A percentile compares a stretch with the other conserved stretches of the same genome.
phyloP scores from a whole-genome alignment of 306 rosid species.

The Chamaecrista fasciculata region DNA sequence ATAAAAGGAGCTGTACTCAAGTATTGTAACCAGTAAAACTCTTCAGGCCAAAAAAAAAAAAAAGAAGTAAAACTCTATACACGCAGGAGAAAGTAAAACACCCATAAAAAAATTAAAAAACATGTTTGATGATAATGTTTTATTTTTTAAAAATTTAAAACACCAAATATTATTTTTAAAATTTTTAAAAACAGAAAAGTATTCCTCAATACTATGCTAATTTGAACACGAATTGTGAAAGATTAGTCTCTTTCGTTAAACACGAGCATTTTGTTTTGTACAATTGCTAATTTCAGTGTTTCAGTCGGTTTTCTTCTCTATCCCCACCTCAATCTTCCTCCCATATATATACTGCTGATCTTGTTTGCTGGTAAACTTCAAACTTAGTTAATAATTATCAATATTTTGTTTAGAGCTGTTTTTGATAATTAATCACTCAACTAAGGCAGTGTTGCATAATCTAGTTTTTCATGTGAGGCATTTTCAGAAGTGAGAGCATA shows the following conservation, averaged over 20 bases:
- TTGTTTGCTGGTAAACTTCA: background rate
- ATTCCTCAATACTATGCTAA: too few relatives aligned
- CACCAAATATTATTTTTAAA: too few relatives aligned
- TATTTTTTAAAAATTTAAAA: too few relatives aligned
- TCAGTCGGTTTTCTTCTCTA: slow-evolving; percentile 1
- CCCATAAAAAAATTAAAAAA: too few relatives aligned
- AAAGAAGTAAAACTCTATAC: too few relatives aligned
- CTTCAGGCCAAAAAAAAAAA: too few relatives aligned
- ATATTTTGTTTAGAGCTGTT: background rate
- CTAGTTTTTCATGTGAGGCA: slow-evolving; percentile 25
- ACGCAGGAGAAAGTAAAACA: too few relatives aligned
- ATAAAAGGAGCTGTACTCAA: background rate
- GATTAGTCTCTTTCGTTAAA: too few relatives aligned
- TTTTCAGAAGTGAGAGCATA: slow-evolving; percentile 17
- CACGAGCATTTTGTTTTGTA: background rate
- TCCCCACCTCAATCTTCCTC: background rate
- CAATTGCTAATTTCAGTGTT: background rate
- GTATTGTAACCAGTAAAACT: too few relatives aligned
- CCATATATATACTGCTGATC: background rate
- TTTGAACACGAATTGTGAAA: too few relatives aligned
- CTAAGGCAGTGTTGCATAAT: slow-evolving; percentile 7
- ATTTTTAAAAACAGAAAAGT: too few relatives aligned
- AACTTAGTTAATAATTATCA: background rate
- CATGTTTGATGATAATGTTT: too few relatives aligned
- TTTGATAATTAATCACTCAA: background rate